Evolutionary conservation across 257 asterid genomes (phyloP).

Genomic region (Scutellaria barbata): DNA sequence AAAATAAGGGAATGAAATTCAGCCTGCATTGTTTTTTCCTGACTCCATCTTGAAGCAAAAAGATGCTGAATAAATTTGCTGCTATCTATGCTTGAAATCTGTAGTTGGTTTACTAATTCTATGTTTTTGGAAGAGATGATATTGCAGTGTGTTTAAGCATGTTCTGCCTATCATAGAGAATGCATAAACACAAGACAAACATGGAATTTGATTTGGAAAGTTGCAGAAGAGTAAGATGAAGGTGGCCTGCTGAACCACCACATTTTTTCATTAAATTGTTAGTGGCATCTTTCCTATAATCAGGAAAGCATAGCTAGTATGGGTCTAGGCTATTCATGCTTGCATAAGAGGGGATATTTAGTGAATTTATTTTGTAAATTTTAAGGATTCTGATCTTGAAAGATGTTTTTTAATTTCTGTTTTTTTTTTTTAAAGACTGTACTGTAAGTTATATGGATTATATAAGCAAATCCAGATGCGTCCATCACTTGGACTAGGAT

Average conservation of each 20-base stretch:
- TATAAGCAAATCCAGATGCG: conserved; percentile 5
- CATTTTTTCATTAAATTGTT: not conserved
- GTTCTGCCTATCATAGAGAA: not conserved
- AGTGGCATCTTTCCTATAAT: not conserved
- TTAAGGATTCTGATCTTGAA: not conserved
- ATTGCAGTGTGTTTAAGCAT: conserved; percentile 7
- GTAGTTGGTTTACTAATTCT: not conserved
- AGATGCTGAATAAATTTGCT: conserved; percentile 17
- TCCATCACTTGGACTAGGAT: not conserved
- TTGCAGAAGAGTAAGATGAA: not conserved
- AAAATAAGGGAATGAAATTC: conserved; percentile 1
- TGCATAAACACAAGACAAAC: not conserved
- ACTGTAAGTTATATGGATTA: conserved; percentile 19
- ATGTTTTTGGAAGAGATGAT: conserved; percentile 21
- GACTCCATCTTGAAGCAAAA: conserved; percentile 20
- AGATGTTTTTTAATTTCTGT: not conserved
- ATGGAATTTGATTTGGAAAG: conserved; percentile 8
- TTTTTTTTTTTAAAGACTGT: conserved; percentile 5
- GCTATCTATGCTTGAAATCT: conserved; percentile 6
- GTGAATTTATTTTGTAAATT: conserved; percentile 19
- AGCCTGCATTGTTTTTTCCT: conserved; percentile 16
- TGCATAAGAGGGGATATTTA: conserved; percentile 2
- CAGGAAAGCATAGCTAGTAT: not conserved
- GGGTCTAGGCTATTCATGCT: not conserved
- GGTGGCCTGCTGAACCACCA: conserved; percentile 6